Conservation (phyloP, 495 filamentous ascomycete species). For the Thozetella sp. region DNA sequence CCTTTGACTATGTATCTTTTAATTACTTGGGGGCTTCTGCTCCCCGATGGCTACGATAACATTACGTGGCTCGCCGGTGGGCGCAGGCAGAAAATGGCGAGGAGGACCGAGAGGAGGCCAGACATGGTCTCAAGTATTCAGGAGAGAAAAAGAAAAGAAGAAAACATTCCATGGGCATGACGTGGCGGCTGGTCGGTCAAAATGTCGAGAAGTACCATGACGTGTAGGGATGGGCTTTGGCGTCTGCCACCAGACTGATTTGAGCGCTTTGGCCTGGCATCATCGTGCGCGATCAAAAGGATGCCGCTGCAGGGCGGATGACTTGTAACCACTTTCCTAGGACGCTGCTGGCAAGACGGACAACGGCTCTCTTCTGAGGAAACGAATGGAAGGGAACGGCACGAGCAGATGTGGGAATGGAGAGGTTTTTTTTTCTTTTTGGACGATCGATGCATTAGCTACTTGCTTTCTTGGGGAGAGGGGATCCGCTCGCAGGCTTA, state of each 20-base stretch:
- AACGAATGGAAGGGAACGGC: neutral
- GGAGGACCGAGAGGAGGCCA: too few species aligned
- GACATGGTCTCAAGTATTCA: too few species aligned
- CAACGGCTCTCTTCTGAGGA: neutral
- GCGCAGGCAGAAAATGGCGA: too few species aligned
- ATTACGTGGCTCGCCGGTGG: too few species aligned
- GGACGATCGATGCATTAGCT: neutral
- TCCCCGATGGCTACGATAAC: too few species aligned
- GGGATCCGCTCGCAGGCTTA: neutral
- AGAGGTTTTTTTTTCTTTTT: neutral
- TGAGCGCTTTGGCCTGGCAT: neutral
- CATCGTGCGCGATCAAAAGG: neutral
- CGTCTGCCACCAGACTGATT: neutral
- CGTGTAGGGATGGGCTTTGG: neutral
- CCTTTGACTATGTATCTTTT: neutral
- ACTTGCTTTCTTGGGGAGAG: neutral
- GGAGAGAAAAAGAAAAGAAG: too few species aligned
- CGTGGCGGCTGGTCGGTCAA: neutral
- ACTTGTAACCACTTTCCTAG: neutral
- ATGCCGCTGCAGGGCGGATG: neutral
- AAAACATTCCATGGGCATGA: too few species aligned
- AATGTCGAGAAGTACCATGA: neutral
- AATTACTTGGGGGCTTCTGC: neutral
- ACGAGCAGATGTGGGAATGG: neutral
- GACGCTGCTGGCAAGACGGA: neutral